Conservation (phyloP, 768 basidiomycete genomes). For the Termitomyces sp. region DNA sequence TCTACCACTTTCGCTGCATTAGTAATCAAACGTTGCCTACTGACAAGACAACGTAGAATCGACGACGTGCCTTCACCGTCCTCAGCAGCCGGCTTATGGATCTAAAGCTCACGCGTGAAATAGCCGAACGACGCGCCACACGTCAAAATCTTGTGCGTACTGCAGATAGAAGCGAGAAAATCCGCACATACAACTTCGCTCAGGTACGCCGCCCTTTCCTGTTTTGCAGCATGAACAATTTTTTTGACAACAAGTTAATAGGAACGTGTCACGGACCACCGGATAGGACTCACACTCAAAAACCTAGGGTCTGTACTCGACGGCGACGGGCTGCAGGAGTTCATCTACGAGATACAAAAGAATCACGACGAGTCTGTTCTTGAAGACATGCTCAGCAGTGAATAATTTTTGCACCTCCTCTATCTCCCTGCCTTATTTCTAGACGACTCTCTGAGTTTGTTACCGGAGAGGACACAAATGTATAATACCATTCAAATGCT, state of each 20-base stretch:
- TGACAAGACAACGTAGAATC: conserved; percentile 52
- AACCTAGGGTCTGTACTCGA: conserved; percentile 64
- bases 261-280: conserved; percentile 93
- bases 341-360: conserved; percentile 52
- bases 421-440: neutral
- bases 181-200: conserved; percentile 92
- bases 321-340: conserved; percentile 54
- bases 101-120: conserved; percentile 64
- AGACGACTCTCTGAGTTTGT: neutral
- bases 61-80: conserved; percentile 88
- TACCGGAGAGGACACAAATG: neutral
- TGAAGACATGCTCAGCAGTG: neutral
- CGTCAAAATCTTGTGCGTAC: conserved; percentile 73
- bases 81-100: conserved; percentile 84
- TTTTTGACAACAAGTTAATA: conserved; percentile 21
- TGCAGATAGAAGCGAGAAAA: conserved; percentile 88
- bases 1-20: conserved; percentile 8
- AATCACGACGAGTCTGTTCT: conserved; percentile 21
- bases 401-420: neutral
- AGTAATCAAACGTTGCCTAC: neutral
- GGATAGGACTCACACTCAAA: conserved; percentile 72
- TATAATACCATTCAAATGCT: neutral
- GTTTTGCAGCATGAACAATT: neutral
- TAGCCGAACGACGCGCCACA: conserved; percentile 62
- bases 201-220: conserved; percentile 43